These are phyloP conservation scores for Mucor irregularis DNA, from an alignment of 371 early-diverging fungal species.

Conservation along the genomic window DNA sequence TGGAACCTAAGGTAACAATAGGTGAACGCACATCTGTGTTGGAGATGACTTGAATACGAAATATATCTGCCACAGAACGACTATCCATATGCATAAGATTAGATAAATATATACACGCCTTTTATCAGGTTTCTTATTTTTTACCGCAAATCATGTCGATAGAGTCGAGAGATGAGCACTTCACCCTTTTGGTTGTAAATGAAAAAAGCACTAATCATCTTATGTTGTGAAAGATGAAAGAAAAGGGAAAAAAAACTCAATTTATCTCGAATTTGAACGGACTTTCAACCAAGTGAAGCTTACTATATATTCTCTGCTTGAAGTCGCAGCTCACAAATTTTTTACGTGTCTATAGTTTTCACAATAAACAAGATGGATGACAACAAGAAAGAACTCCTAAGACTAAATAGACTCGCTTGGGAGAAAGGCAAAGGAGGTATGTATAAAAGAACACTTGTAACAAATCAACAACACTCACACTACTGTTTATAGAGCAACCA, in stretches of 20 bases:
- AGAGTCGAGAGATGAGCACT: conserved; percentile 94
- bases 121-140: not conserved
- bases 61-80: conserved; percentile 93
- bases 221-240: conserved; percentile 4
- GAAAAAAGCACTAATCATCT: conserved; percentile 91
- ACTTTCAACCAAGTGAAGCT: too few species aligned
- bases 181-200: conserved; percentile 97
- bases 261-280: too few species aligned
- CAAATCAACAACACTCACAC: not conserved
- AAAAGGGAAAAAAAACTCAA: not conserved
- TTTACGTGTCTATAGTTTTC: not conserved
- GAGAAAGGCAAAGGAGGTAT: conserved; percentile 39
- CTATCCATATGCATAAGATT: conserved; percentile 39
- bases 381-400: conserved; percentile 24
- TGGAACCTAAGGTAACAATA: conserved; percentile 85
- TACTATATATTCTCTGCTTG: too few species aligned
- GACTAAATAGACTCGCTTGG: conserved; percentile 37
- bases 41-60: conserved; percentile 96
- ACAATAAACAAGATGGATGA: conserved; percentile 17
- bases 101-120: not conserved
- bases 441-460: not conserved
- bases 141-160: conserved; percentile 93
- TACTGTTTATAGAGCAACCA: conserved; percentile 6
- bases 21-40: conserved; percentile 90
- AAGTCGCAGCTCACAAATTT: not conserved